Conservation (phyloP, 2,329 filamentous ascomycete species). For the Hypoxylon sp. region DNA sequence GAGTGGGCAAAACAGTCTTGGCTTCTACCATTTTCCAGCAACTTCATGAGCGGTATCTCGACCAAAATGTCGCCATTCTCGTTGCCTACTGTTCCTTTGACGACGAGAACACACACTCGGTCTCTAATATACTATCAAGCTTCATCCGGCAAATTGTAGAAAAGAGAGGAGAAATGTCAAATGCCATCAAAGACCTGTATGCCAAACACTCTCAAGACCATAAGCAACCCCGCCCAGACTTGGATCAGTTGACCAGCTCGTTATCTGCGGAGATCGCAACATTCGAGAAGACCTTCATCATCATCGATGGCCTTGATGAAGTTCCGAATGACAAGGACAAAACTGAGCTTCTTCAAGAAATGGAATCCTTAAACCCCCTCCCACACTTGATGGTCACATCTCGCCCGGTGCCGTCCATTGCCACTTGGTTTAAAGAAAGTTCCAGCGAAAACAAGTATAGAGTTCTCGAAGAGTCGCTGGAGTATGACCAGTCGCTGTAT, state of each 20-base stretch:
- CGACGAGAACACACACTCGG: constrained; percentile 14
- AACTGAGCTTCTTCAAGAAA: constrained; percentile 11
- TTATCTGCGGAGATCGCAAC: constrained; percentile 7
- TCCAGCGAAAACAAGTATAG: constrained; percentile 6
- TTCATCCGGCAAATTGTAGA: constrained; percentile 17
- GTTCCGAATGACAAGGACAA: constrained; percentile 6
- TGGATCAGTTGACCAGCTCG: constrained; percentile 11
- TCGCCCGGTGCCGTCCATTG: constrained; percentile 19
- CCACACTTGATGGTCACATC: constrained; percentile 21
- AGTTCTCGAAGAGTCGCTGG: constrained; percentile 2
- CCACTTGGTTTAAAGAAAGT: constrained; percentile 11
- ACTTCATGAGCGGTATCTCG: constrained; percentile 8
- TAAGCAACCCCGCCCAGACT: not conserved
- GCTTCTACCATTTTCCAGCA: constrained; percentile 7
- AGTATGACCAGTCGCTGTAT: constrained; percentile 5
- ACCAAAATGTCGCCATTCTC: constrained; percentile 1
- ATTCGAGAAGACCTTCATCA: constrained; percentile 7
- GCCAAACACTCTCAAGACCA: not conserved
- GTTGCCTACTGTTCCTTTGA: constrained; percentile 14
- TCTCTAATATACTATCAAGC: constrained; percentile 10
- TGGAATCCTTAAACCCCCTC: constrained; percentile 9
- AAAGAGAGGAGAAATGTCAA: constrained; percentile 19
- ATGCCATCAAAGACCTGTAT: constrained; percentile 8
- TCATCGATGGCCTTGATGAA: constrained; percentile 10
- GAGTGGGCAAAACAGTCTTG: constrained; percentile 11